Conservation (phyloP, 345 rosid genomes). For the Hibiscus mutabilis region DNA sequence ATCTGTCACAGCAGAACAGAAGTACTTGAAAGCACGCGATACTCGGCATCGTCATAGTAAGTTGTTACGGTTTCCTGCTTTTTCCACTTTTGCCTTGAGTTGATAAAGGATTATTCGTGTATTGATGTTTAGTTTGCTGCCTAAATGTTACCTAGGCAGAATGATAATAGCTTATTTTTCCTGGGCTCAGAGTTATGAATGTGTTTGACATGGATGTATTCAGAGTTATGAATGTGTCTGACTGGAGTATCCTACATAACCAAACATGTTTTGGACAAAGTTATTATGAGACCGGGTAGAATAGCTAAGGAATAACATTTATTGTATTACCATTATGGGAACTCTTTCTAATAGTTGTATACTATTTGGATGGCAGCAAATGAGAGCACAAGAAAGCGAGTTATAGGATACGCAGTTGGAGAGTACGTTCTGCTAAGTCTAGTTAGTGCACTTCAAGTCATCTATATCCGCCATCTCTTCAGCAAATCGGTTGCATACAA, state of each 20-base stretch:
- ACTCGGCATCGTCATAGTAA: constrained; percentile 86
- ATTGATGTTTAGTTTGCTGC: background rate
- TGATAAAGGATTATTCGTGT: background rate
- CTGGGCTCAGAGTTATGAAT: background rate
- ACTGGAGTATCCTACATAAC: background rate
- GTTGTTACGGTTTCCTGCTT: constrained; percentile 20
- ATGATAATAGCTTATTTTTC: background rate
- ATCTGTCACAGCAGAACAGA: constrained; percentile 86
- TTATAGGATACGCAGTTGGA: constrained; percentile 70
- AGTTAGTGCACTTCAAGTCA: constrained; percentile 69
- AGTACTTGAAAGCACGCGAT: constrained; percentile 91
- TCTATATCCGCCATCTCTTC: constrained; percentile 85
- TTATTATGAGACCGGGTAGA: background rate
- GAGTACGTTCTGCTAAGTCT: constrained; percentile 68
- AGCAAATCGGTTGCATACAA: constrained; percentile 91
- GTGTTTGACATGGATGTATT: background rate
- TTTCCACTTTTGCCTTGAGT: background rate
- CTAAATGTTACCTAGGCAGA: background rate
- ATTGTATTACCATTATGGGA: background rate
- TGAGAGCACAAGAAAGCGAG: constrained; percentile 87
- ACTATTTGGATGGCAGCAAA: constrained; percentile 55
- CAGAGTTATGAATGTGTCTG: no score
- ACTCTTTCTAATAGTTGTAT: background rate
- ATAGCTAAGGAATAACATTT: background rate
- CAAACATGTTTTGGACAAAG: background rate